Base-by-base conservation (phyloP, 306 rosid species). In the Glycine soja region DNA sequence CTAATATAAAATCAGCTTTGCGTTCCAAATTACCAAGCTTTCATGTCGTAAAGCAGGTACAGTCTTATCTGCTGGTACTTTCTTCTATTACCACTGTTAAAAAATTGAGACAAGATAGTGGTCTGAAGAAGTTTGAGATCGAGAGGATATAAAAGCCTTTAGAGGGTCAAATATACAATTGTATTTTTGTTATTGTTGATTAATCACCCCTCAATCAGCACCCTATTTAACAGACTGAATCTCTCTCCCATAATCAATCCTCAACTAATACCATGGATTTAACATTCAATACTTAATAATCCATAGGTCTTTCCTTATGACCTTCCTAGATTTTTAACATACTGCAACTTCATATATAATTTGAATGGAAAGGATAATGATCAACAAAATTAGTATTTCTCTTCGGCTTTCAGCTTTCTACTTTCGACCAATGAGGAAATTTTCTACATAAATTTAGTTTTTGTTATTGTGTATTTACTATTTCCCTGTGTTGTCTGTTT, bases 11-110 rank as follows among this genome's bases (percentile, higher is more conserved):
- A 84, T 83, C 82, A 50, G 87, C 97, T 68, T 70, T 91, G 87
- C 97, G 98, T 80, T 85, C 93, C 78, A 91, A 88, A 82, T 80
- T 93, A 79, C 90, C 85, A 72, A 85, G 85, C 24, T 86, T 85
- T 62, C 84, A 59, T 78, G 90, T 72, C 74, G 82, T 71, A 83
- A 86, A 87, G 72, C 91, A 90, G 94, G 98, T 91, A 90, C 40
- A 62, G 45, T 74, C 64, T 85, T 45, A 66, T 82, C 62, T 74
- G 65, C 77, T 53, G 61, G 34, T 67, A 70, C 77, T 63, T 77
- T 61, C 80, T 77, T 38, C 19, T 70, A 14, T 76, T 54, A 32
- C 54, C 43, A 45, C 65, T 56, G 58, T 61, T 38, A 7, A 59
- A 75, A 58, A 10, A 10, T 16, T 46, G 16, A 70, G 76, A 68